A percentile compares a stretch with the other conserved stretches of the same genome.
These are phyloP conservation scores for Ambrosiella beaveri DNA, from an alignment of 2,329 filamentous ascomycete species.

Conservation along the genomic window DNA sequence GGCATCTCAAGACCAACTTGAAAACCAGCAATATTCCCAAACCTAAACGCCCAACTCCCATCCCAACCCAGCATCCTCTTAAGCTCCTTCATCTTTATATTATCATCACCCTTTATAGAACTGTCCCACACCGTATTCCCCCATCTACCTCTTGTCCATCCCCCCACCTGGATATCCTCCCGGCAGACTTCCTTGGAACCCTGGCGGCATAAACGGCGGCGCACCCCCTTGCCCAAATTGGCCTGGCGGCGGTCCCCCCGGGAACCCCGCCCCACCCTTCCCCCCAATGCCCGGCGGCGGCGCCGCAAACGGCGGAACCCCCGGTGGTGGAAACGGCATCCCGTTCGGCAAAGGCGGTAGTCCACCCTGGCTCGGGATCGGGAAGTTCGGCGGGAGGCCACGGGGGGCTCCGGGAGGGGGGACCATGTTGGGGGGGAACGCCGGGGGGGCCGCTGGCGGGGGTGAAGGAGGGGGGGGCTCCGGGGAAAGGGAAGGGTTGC, in stretches of 20 bases:
- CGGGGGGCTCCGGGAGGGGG: slow-evolving; percentile 36
- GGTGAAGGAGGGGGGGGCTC: not conserved
- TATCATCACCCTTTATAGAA: too few species aligned
- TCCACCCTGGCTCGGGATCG: slow-evolving; percentile 24
- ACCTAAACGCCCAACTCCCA: not conserved
- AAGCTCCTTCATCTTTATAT: not conserved
- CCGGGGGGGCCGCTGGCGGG: too few species aligned
- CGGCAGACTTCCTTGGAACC: slow-evolving; percentile 12
- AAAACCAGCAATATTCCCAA: not conserved
- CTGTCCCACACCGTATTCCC: too few species aligned
- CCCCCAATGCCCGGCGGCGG: slow-evolving; percentile 23
- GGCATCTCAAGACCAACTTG: not conserved
- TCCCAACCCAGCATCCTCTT: not conserved
- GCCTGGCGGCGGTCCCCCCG: slow-evolving; percentile 16
- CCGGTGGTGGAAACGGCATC: slow-evolving; percentile 27
- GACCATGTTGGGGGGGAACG: not conserved
- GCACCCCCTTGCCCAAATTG: slow-evolving; percentile 16
- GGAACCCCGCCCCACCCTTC: slow-evolving; percentile 17
- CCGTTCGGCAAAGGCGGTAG: slow-evolving; percentile 24
- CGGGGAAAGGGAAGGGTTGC: not conserved
- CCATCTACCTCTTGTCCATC: slow-evolving; percentile 18
- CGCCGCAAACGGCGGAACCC: slow-evolving; percentile 18
- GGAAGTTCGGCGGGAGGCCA: slow-evolving; percentile 30
- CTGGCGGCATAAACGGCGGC: slow-evolving; percentile 15
- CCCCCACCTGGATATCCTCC: slow-evolving; percentile 20